A percentile compares a stretch with the other conserved stretches of the same genome.
These are phyloP conservation scores for Phaffia rhodozyma DNA, from an alignment of 1,284 basidiomycete species.

Conservation along the genomic window DNA sequence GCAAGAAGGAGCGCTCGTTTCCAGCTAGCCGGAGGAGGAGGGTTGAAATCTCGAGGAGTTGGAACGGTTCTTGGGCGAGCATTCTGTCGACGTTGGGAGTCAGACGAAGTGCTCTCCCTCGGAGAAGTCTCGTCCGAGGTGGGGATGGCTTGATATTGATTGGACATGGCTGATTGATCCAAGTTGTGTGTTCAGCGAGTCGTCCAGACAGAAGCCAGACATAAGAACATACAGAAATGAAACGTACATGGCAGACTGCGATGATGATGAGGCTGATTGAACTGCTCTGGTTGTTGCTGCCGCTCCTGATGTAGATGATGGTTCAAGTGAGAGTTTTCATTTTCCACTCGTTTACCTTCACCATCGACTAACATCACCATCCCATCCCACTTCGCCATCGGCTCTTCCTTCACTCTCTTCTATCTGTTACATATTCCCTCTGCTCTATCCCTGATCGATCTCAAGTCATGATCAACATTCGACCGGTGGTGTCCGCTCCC, in stretches of 20 bases:
- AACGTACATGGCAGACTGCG: too few species aligned
- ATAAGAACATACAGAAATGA: too few species aligned
- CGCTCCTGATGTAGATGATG: not conserved
- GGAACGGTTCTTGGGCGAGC: not conserved
- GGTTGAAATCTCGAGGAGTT: not conserved
- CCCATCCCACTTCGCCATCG: not conserved
- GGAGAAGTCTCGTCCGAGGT: constrained; percentile 11
- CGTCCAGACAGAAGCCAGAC: too few species aligned
- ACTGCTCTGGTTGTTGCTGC: too few species aligned
- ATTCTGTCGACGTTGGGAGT: constrained; percentile 1
- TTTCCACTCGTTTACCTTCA: not conserved
- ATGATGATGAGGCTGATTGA: too few species aligned
- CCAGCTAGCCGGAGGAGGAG: not conserved
- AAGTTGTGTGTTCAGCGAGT: too few species aligned
- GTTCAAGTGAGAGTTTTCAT: not conserved
- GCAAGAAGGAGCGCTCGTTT: constrained; percentile 8
- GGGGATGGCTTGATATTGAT: constrained; percentile 19
- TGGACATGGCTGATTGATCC: constrained; percentile 12
- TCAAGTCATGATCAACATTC: constrained; percentile 23
- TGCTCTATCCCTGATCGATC: not conserved
- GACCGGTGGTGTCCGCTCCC: constrained; percentile 35
- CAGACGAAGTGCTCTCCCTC: not conserved
- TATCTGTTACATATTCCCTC: too few species aligned
- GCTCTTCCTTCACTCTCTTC: not conserved
- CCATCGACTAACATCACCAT: not conserved